Conservation (phyloP, 495 filamentous ascomycete genomes). For the Aspergillus affinis region DNA sequence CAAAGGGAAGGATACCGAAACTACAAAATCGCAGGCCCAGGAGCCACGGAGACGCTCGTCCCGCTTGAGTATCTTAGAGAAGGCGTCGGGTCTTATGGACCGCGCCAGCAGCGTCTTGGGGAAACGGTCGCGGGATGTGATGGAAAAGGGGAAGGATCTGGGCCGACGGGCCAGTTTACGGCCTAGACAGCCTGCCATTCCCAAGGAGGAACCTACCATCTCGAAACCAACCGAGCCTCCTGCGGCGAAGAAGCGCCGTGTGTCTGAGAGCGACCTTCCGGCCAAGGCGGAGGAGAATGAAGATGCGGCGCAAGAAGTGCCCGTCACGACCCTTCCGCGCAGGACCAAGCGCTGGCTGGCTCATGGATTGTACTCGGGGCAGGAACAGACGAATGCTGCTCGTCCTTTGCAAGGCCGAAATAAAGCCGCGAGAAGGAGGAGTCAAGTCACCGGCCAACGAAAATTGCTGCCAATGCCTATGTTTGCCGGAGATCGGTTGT, state of each 20-base stretch:
- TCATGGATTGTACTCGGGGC: slow-evolving; percentile 88
- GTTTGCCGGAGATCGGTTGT: slow-evolving; percentile 60
- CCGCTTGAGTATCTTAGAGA: slow-evolving; percentile 43
- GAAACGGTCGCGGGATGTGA: slow-evolving; percentile 50
- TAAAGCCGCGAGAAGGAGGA: slow-evolving; percentile 47
- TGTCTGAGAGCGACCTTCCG: slow-evolving; percentile 47
- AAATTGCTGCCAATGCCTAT: slow-evolving; percentile 63
- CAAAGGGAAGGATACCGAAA: slow-evolving; percentile 12
- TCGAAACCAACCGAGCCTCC: slow-evolving; percentile 25
- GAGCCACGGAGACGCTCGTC: slow-evolving; percentile 21
- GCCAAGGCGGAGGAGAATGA: slow-evolving; percentile 43
- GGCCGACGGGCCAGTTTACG: slow-evolving; percentile 43
- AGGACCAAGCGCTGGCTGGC: slow-evolving; percentile 69
- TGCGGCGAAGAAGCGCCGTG: slow-evolving; percentile 47
- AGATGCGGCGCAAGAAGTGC: slow-evolving; percentile 34
- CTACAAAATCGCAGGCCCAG: slow-evolving; percentile 8
- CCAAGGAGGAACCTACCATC: not conserved
- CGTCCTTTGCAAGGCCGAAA: slow-evolving; percentile 63
- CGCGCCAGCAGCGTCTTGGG: slow-evolving; percentile 51
- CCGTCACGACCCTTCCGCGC: slow-evolving; percentile 33
- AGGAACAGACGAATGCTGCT: slow-evolving; percentile 61
- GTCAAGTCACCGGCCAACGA: slow-evolving; percentile 39
- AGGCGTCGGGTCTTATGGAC: slow-evolving; percentile 44
- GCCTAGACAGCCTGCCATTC: slow-evolving; percentile 31
- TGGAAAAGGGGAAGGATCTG: slow-evolving; percentile 43